phyloP scores from a whole-genome alignment of 139 green algal species.

The Eudorina sp. region DNA sequence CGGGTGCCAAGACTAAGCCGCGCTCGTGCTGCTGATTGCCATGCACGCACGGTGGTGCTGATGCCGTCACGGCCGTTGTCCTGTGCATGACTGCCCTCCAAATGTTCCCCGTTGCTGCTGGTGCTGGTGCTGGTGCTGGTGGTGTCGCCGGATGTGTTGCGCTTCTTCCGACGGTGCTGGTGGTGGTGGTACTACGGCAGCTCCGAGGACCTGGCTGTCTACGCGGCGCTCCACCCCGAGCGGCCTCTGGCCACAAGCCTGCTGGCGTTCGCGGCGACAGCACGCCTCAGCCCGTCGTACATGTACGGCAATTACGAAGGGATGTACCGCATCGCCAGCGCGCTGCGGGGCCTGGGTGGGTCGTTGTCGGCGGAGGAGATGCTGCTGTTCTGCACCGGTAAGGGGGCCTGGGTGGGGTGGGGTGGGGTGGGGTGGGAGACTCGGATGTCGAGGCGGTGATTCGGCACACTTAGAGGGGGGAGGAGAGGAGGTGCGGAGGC shows the following conservation, averaged over 20 bases:
- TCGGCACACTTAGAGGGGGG: no score
- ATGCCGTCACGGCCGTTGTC: no score
- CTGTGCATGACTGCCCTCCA: no score
- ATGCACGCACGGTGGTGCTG: no score
- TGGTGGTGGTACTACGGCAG: no score
- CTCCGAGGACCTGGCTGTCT: slow-evolving; percentile 39
- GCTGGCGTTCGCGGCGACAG: slow-evolving; percentile 13
- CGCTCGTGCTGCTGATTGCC: no score
- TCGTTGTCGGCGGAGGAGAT: slow-evolving; percentile 38
- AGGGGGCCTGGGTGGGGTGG: not conserved
- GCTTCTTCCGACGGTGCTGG: no score
- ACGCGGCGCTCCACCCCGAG: slow-evolving; percentile 15
- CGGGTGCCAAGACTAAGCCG: no score
- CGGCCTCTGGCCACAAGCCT: slow-evolving; percentile 32
- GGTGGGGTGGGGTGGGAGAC: not conserved
- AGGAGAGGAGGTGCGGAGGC: no score
- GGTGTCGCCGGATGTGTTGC: no score
- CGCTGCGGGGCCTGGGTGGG: slow-evolving; percentile 37
- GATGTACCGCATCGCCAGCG: slow-evolving; percentile 34
- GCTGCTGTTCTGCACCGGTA: slow-evolving; percentile 48
- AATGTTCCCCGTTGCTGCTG: no score
- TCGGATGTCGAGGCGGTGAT: not conserved
- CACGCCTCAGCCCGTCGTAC: slow-evolving; percentile 3
- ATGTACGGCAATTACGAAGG: slow-evolving; percentile 23
- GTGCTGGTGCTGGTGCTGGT: no score